Percentiles rank a stretch among this genome's conserved stretches.
Conservation (phyloP, 2,329 filamentous ascomycete genomes). For the Sodiomyces alkalinus region DNA sequence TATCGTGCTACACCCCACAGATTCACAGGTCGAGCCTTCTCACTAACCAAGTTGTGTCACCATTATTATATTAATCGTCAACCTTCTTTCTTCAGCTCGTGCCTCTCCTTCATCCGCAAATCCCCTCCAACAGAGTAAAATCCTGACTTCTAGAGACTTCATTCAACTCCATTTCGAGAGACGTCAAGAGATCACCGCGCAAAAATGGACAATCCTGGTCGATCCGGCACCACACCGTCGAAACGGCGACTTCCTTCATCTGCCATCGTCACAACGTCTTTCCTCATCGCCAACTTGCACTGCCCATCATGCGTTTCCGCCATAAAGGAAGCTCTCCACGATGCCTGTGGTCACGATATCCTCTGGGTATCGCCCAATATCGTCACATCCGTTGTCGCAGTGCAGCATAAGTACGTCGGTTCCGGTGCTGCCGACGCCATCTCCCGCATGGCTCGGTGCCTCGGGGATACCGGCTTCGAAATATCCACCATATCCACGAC, state of each 20-base stretch:
- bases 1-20: too few species aligned
- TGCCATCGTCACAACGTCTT: slow-evolving; percentile 43
- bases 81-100: too few species aligned
- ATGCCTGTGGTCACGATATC: slow-evolving; percentile 27
- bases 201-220: neutral
- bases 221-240: slow-evolving; percentile 5
- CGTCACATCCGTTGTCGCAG: slow-evolving; percentile 52
- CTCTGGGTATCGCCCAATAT: slow-evolving; percentile 53
- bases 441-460: slow-evolving; percentile 26
- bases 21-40: too few species aligned
- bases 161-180: neutral
- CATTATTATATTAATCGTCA: too few species aligned
- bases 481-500: slow-evolving; percentile 31
- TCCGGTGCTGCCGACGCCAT: slow-evolving; percentile 19
- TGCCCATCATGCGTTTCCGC: slow-evolving; percentile 58
- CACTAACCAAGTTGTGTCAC: too few species aligned
- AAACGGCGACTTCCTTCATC: too few species aligned
- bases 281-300: slow-evolving; percentile 61
- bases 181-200: neutral
- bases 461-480: slow-evolving; percentile 45
- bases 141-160: too few species aligned
- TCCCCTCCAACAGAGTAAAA: too few species aligned
- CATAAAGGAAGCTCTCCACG: slow-evolving; percentile 44
- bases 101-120: too few species aligned
- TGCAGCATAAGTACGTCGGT: slow-evolving; percentile 32